Evolutionary conservation across 2,329 filamentous ascomycete genomes (phyloP).

Genomic region (Trichoderma aggressivum): DNA sequence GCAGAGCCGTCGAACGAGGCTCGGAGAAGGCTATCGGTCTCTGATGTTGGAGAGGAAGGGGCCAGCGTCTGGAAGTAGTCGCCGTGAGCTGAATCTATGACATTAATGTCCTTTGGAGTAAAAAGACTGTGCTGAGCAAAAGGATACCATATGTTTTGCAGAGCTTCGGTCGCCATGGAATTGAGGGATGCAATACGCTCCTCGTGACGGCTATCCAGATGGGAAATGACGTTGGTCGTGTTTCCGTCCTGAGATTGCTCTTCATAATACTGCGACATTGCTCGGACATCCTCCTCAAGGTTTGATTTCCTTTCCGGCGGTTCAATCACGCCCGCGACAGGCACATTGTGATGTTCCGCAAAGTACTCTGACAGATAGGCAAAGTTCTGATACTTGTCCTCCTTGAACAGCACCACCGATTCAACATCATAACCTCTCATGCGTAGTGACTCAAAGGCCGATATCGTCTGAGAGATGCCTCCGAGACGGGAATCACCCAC

Average conservation of each 20-base stretch:
- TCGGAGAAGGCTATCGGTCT: constrained; percentile 23
- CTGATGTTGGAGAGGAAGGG: neutral
- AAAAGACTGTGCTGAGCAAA: constrained; percentile 76
- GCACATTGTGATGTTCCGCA: constrained; percentile 52
- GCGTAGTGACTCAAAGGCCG: constrained; percentile 73
- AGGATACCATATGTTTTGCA: constrained; percentile 74
- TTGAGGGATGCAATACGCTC: constrained; percentile 57
- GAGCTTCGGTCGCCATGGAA: constrained; percentile 58
- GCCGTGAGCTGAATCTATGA: constrained; percentile 76
- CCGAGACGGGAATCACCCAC: constrained; percentile 73
- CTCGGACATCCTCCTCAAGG: constrained; percentile 46
- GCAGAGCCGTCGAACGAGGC: constrained; percentile 80
- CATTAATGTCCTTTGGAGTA: constrained; percentile 59
- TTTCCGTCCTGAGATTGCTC: constrained; percentile 37
- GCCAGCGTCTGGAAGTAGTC: constrained; percentile 68
- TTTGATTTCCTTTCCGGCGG: constrained; percentile 52
- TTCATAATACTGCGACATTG: constrained; percentile 64
- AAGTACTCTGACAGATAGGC: constrained; percentile 69
- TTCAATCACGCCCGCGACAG: constrained; percentile 53
- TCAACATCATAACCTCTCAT: constrained; percentile 77
- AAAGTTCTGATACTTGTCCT: constrained; percentile 64
- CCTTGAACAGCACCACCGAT: constrained; percentile 64
- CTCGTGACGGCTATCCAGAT: constrained; percentile 52
- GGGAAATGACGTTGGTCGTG: constrained; percentile 45
- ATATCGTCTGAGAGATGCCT: constrained; percentile 76